Conservation (phyloP, 768 basidiomycete species). For the Psilocybe cyanescens region DNA sequence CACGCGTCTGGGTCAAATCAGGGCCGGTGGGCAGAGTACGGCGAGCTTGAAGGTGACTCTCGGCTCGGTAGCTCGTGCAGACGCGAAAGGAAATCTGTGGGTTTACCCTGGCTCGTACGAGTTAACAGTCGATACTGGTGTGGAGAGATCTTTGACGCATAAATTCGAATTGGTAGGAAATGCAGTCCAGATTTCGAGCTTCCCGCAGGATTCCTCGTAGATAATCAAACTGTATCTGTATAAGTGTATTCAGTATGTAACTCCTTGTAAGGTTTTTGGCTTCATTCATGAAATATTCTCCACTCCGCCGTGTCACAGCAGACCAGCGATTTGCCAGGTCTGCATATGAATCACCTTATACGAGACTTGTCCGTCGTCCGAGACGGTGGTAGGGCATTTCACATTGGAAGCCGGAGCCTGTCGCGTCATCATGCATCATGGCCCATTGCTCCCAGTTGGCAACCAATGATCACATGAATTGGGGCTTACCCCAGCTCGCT, state of each 20-base stretch:
- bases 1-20: slow-evolving; percentile 37
- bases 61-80: slow-evolving; percentile 52
- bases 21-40: slow-evolving; percentile 24
- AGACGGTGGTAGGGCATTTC: too few species aligned
- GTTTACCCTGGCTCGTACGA: slow-evolving; percentile 49
- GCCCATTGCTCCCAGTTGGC: too few species aligned
- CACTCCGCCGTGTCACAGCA: too few species aligned
- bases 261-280: too few species aligned
- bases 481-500: too few species aligned
- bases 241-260: not conserved
- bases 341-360: too few species aligned
- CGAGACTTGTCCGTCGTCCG: too few species aligned
- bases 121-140: slow-evolving; percentile 44
- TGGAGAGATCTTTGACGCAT: slow-evolving; percentile 34
- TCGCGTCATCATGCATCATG: too few species aligned
- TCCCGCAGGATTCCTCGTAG: slow-evolving; percentile 36
- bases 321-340: too few species aligned
- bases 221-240: not conserved
- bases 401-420: too few species aligned
- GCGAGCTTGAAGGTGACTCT: slow-evolving; percentile 47
- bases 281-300: too few species aligned
- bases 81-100: slow-evolving; percentile 47
- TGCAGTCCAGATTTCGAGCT: slow-evolving; percentile 41
- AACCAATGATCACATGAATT: too few species aligned
- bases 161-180: slow-evolving; percentile 47